Base-by-base conservation (phyloP, 306 rosid genomes). In the Hylodesmum podocarpum region DNA sequence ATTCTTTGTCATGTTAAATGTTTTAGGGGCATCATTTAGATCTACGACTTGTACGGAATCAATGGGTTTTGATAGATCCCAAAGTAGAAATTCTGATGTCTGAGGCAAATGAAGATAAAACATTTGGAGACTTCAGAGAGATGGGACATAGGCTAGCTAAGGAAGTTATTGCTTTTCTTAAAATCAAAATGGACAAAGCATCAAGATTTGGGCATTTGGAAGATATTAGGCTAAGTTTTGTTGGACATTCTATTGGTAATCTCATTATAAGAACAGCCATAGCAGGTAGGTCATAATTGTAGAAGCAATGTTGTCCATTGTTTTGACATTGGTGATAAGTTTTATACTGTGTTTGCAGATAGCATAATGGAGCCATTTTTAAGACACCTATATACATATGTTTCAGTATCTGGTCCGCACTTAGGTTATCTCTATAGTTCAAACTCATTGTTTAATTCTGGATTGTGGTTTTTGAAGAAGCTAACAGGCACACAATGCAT, bases 231-330 rank as follows among this genome's bases (percentile, higher is more conserved):
- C 79, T 94, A 76, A 92, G 96, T 87, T 94, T 92, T 88, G 98
- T 92, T 50, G 98, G 98, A 78, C 98, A 94, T 81, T 94, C 98
- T 78, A 94, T 94, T 70, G 98, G 98, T 49, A 94, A 94, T 77
- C 87, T 94, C 79, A 94, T 94, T 77, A 84, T 94, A 78, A 86
- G 97, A 83, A 79, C 97, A n/a, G 98, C 97, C 15, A 76, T 94
- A 82, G 89, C 95, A 58, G 98, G 98, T 94, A 80, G 21, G 57
- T 50, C 63, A 59, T 44, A 53, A 70, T 25, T 18, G 31, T 70
- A 47, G 54, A 74, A 81, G 66, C 64, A 24, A 29, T 75, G 58
- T 41, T 80, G 77, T 53, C 28, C 27, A 37, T 75, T 76, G 11
- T 39, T 69, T 73, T 73, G 47, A 66, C 44, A 70, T 73, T 74